Base-by-base conservation (phyloP, 768 basidiomycete genomes). In the Dioszegia crocea region DNA sequence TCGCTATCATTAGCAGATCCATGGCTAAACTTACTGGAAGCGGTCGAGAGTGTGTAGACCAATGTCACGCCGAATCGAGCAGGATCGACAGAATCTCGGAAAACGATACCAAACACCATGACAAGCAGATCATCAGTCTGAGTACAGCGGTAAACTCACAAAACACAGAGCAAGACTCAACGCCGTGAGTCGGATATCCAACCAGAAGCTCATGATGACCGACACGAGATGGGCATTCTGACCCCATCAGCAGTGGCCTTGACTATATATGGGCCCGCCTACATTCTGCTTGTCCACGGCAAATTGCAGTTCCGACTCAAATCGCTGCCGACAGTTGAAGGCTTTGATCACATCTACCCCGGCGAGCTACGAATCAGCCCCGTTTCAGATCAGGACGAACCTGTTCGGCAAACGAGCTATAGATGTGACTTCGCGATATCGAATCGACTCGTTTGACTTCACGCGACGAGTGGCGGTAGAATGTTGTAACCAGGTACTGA, bases 51-150 rank as follows among this genome's bases (percentile, higher is more conserved):
- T 0, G 82, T 80, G 64, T 85, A 85, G 0, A 82, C 80, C 17
- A 86, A 62, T 11, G 62, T 60, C 24, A 85, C 84, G 27, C 85
- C 83, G 56, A 85, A 81, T 67, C 83, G 85, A 5, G 84, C 77
- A 6, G 86, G 84, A 57, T 81, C 80, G 26, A 85, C 81, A 0
- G 79, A 75, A 29, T 79, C 76, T 27, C 86, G 75, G 71, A 84
- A 84, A 8, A 84, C 84, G 10, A 84, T 83, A 2, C 84, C 86
- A 70, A 88, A 88, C 14, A 89, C 73, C 3, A 79, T 84, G 41
- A 89, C 86, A 0, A 86, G 85, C 68, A 65, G n/a, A 3, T 1
- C 12, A 19, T 11, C 6, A n/a, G 12, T 33, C 11, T 40, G 16
- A 45, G 9, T 26, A 16, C 33, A 6, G 6, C 14, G 27, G 10